phyloP scores from a whole-genome alignment of 1,284 basidiomycete species.

The Pseudozyma flocculosa region DNA sequence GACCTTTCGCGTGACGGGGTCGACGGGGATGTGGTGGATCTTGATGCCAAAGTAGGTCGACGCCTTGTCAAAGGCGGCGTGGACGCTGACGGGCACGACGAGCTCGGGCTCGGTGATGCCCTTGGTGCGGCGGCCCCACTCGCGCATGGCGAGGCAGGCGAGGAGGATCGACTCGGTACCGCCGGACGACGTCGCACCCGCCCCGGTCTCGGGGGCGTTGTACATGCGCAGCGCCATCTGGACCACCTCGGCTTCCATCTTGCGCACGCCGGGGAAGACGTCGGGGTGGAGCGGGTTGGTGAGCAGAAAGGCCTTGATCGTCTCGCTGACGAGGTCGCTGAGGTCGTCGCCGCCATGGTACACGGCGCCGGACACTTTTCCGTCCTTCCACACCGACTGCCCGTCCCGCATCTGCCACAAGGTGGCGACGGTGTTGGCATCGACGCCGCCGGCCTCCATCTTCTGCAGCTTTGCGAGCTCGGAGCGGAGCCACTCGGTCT shows the following conservation, averaged over 20 bases:
- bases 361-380: constrained; percentile 56
- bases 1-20: constrained; percentile 76
- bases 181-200: constrained; percentile 85
- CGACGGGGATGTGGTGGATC: constrained; percentile 83
- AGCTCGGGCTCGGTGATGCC: constrained; percentile 91
- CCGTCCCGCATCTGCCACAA: constrained; percentile 39
- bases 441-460: constrained; percentile 37
- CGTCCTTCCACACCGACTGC: constrained; percentile 48
- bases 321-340: constrained; percentile 40
- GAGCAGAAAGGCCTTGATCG: constrained; percentile 52
- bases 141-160: constrained; percentile 89
- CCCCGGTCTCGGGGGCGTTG: constrained; percentile 74
- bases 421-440: constrained; percentile 14
- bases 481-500: constrained; percentile 40
- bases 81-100: constrained; percentile 81
- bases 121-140: constrained; percentile 83
- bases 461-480: constrained; percentile 46
- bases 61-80: constrained; percentile 94
- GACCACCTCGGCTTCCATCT: constrained; percentile 97
- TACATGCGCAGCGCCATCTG: constrained; percentile 82
- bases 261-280: constrained; percentile 87
- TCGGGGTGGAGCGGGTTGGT: constrained; percentile 92
- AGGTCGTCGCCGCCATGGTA: constrained; percentile 57
- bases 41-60: constrained; percentile 89
- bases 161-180: constrained; percentile 95